Conservation (phyloP, 192 early-diverging fungal species). For the Tieghemiomyces parasiticus region DNA sequence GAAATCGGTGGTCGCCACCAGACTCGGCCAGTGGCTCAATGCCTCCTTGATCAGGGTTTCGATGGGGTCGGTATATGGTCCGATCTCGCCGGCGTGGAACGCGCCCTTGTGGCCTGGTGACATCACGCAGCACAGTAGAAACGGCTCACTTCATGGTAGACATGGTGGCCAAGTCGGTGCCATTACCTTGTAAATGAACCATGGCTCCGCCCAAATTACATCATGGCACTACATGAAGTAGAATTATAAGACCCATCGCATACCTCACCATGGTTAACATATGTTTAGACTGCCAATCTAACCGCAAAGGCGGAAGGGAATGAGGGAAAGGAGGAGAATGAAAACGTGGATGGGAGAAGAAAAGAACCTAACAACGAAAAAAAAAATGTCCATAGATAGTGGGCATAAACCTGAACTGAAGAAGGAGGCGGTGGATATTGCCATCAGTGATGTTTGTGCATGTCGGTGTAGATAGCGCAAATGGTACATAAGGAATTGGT, state of each 20-base stretch:
- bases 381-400: not conserved
- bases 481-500: not conserved
- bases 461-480: not conserved
- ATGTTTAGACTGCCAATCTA: too few relatives aligned
- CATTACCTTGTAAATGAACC: not conserved
- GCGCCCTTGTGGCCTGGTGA: slow-evolving; percentile 41
- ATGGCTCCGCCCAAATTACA: not conserved
- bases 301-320: too few relatives aligned
- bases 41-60: slow-evolving; percentile 37
- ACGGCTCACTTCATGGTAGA: not conserved
- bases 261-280: too few relatives aligned
- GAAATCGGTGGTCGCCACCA: slow-evolving; percentile 75
- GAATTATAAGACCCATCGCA: too few relatives aligned
- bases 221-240: not conserved
- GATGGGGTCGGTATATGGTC: slow-evolving; percentile 50
- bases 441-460: not conserved
- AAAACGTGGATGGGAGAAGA: not conserved
- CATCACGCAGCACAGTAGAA: slow-evolving; percentile 5
- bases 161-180: not conserved
- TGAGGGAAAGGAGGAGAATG: not conserved
- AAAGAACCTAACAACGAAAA: not conserved
- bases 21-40: slow-evolving; percentile 24
- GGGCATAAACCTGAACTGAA: not conserved
- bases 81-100: slow-evolving; percentile 54
- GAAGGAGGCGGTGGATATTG: not conserved